phyloP scores from a whole-genome alignment of 345 rosid genomes.

The Noccaea caerulescens region DNA sequence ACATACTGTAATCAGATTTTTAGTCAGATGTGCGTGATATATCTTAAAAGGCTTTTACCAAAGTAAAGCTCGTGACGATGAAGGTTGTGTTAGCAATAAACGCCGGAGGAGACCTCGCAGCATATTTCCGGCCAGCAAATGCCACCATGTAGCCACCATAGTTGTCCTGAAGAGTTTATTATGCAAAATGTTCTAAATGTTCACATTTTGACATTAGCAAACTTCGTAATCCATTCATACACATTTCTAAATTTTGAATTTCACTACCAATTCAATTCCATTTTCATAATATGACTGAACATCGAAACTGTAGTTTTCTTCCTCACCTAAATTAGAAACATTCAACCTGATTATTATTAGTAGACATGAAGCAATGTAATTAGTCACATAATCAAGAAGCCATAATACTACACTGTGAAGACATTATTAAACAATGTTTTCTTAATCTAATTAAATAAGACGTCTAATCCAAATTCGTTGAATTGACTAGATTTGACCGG shows the following conservation, averaged over 20 bases:
- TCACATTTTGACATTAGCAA: too few species aligned
- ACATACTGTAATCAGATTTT: background rate
- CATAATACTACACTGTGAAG: slow-evolving; percentile 10
- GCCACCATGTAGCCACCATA: slow-evolving; percentile 74
- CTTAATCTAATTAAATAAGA: background rate
- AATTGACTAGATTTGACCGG: background rate
- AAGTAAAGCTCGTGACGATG: slow-evolving; percentile 81
- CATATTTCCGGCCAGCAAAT: slow-evolving; percentile 88
- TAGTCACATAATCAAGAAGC: background rate
- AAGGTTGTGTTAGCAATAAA: slow-evolving; percentile 78
- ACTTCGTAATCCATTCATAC: background rate
- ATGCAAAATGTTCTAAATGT: background rate
- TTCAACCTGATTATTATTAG: background rate
- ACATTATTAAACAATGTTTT: background rate
- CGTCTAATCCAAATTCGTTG: background rate
- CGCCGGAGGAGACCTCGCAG: slow-evolving; percentile 80
- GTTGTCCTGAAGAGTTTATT: slow-evolving; percentile 35
- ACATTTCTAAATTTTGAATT: background rate
- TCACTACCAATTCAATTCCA: background rate
- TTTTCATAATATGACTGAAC: background rate
- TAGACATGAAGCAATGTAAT: background rate
- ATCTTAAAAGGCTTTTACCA: slow-evolving; percentile 49
- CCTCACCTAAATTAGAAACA: background rate
- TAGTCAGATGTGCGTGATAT: background rate
- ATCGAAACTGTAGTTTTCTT: background rate